phyloP scores from a whole-genome alignment of 2,329 filamentous ascomycete species.

The Talaromyces atroroseus region DNA sequence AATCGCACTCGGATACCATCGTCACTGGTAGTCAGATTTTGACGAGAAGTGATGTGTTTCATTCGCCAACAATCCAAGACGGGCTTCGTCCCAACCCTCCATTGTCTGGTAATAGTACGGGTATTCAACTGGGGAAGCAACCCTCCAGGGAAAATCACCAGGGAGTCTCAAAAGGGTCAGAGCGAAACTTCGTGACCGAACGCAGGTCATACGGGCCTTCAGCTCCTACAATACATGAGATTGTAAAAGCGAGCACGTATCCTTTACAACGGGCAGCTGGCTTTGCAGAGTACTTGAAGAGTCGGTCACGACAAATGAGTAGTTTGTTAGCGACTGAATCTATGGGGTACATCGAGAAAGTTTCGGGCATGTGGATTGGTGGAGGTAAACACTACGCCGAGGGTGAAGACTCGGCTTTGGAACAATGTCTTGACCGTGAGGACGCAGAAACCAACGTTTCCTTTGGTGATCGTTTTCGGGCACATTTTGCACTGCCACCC shows the following conservation, averaged over 20 bases:
- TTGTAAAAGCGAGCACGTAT: conserved; percentile 61
- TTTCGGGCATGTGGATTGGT: conserved; percentile 94
- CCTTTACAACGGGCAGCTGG: conserved; percentile 78
- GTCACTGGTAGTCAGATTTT: conserved; percentile 89
- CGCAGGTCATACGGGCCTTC: conserved; percentile 25
- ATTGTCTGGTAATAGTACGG: conserved; percentile 32
- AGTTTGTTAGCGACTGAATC: conserved; percentile 80
- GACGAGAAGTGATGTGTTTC: conserved; percentile 79
- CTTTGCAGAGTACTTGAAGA: conserved; percentile 76
- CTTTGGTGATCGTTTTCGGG: conserved; percentile 66
- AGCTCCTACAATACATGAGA: conserved; percentile 52
- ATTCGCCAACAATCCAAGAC: conserved; percentile 61
- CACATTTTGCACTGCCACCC: conserved; percentile 82
- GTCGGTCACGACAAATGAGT: conserved; percentile 73
- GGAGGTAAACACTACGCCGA: conserved; percentile 84
- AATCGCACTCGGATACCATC: conserved; percentile 65
- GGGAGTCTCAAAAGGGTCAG: conserved; percentile 20
- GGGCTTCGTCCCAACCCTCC: conserved; percentile 27
- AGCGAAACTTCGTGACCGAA: conserved; percentile 17
- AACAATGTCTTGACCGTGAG: conserved; percentile 51
- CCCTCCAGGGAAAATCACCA: conserved; percentile 13
- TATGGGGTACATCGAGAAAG: conserved; percentile 94
- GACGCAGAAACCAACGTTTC: conserved; percentile 51
- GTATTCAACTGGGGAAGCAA: conserved; percentile 22
- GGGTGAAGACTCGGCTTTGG: conserved; percentile 59